Base-by-base conservation (phyloP, 1,139 yeast species). In the Suhomyces bolitotheri region DNA sequence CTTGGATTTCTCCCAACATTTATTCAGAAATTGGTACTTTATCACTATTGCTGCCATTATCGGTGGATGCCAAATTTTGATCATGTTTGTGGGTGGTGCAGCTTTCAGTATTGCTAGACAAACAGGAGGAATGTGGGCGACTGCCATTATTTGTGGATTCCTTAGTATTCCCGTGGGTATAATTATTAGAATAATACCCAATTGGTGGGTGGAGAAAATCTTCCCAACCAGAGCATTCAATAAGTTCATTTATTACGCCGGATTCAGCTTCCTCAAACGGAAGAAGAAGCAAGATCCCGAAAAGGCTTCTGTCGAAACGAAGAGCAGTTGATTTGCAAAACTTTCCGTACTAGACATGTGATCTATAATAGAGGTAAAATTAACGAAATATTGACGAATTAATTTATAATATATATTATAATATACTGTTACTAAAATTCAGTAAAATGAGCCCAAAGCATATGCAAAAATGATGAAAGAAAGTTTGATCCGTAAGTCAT, bases 41-140 rank as follows among this genome's bases (percentile, higher is more conserved):
- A 62, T 90, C 36, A 66, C 58, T 5, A 89, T 92, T 50, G 79
- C 86, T 10, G 47, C 62, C 3, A 71, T 92, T 33, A 90, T 94
- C 60, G 90, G 82, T 26, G 90, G 83, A 9, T 78, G 81, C 58
- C 98, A 94, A 64, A 68, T 90, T 6, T 61, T 92, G 40, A 90
- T 94, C 51, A 90, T 94, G 97, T 86, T 80, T 64, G 92, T 88
- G 45, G 99, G 99, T 36, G 98, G 98, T 39, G 87, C 94, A 31
- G 96, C 98, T 0, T 94, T 94, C 60, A 78, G 89, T 13, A 73
- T 90, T 47, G 79, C 77, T 3, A 73, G 82, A 45, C 94, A 86
- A 60, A 81, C 95, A 1, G 83, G 85, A 5, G 79, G 78, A 2
- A 80, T 81, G 83, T 94, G 98, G 98, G 94, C 78, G 0, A 80